phyloP scores from a whole-genome alignment of 1,139 yeast genomes.

The Saccharomyces hybrid region DNA sequence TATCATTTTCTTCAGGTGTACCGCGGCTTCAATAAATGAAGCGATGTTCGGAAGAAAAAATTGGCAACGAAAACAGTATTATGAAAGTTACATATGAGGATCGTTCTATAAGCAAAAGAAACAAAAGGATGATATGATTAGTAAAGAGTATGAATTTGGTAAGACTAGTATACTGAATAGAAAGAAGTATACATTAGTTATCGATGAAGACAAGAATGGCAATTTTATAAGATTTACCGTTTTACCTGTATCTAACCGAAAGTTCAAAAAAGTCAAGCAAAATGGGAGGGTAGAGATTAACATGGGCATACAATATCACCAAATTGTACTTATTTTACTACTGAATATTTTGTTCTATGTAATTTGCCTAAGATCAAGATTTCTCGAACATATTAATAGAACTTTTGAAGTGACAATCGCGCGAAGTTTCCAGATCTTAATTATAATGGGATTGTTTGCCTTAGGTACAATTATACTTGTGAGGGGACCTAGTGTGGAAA shows the following conservation, averaged over 20 bases:
- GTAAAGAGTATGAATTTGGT: not conserved
- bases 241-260: slow-evolving; percentile 7
- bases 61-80: not conserved
- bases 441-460: not conserved
- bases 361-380: not conserved
- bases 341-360: not conserved
- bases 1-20: not conserved
- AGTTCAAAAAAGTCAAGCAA: slow-evolving; percentile 3
- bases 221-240: slow-evolving; percentile 7
- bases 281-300: not conserved
- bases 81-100: not conserved
- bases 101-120: not conserved
- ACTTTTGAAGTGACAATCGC: not conserved
- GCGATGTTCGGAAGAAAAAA: not conserved
- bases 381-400: not conserved
- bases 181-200: slow-evolving; percentile 5
- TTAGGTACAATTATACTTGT: slow-evolving; percentile 7
- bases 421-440: not conserved
- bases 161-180: not conserved
- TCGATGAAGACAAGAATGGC: slow-evolving; percentile 4
- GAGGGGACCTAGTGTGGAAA: slow-evolving; percentile 22
- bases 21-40: not conserved
- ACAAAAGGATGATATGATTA: not conserved
- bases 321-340: not conserved
- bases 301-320: not conserved